Evolutionary conservation across 352 stramenopile genomes (phyloP).

Genomic region (Phytophthora colocasiae): DNA sequence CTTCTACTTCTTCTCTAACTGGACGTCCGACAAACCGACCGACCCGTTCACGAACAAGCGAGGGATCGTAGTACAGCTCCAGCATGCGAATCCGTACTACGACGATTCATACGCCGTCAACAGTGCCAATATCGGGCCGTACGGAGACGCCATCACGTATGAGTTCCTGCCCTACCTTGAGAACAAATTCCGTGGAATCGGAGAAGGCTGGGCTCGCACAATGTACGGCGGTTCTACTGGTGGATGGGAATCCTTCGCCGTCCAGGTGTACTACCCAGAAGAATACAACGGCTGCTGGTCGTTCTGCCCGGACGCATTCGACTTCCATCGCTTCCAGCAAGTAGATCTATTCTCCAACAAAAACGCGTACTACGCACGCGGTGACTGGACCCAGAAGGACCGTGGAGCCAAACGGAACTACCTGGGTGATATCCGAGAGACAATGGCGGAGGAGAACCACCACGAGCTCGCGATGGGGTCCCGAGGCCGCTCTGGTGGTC

Average conservation of each 20-base stretch:
- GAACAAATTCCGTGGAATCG: slow-evolving; percentile 65
- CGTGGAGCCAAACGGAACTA: slow-evolving; percentile 69
- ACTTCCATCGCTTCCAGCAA: slow-evolving; percentile 81
- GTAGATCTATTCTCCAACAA: slow-evolving; percentile 67
- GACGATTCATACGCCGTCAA: slow-evolving; percentile 84
- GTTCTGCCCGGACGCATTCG: slow-evolving; percentile 81
- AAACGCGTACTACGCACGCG: slow-evolving; percentile 74
- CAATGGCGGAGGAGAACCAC: slow-evolving; percentile 82
- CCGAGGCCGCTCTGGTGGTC: slow-evolving; percentile 67
- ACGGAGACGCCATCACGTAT: slow-evolving; percentile 79
- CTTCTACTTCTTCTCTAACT: slow-evolving; percentile 79
- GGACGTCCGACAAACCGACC: slow-evolving; percentile 59
- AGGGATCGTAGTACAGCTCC: slow-evolving; percentile 78
- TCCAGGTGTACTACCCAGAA: slow-evolving; percentile 80
- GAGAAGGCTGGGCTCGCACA: slow-evolving; percentile 67
- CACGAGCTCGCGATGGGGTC: slow-evolving; percentile 71
- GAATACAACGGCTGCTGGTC: slow-evolving; percentile 86
- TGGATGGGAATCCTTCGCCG: slow-evolving; percentile 76
- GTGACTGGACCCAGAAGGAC: slow-evolving; percentile 79
- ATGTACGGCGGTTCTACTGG: slow-evolving; percentile 84
- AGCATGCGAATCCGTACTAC: slow-evolving; percentile 85
- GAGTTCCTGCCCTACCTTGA: slow-evolving; percentile 80
- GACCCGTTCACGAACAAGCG: slow-evolving; percentile 67
- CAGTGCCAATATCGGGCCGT: slow-evolving; percentile 76
- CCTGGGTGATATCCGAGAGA: slow-evolving; percentile 69